Conservation (phyloP, 2,329 filamentous ascomycete genomes). For the Raffaelea arxii region DNA sequence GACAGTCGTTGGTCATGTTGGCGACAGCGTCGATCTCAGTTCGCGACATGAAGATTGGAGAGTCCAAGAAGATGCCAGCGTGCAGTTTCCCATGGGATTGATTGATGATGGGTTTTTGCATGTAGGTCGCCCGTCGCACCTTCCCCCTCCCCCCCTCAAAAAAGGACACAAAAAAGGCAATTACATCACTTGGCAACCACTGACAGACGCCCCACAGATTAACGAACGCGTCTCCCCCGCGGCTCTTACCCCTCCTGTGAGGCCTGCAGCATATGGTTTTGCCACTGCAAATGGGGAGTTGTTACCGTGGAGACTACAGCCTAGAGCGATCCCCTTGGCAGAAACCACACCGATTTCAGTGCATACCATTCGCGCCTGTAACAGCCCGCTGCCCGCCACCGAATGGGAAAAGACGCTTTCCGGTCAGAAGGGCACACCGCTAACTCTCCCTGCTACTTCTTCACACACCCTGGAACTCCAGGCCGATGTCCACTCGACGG, state of each 20-base stretch:
- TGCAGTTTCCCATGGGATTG: constrained; percentile 17
- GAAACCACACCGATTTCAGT: constrained; percentile 16
- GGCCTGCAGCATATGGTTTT: constrained; percentile 19
- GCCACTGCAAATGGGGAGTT: constrained; percentile 27
- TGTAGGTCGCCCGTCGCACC: too few relatives aligned
- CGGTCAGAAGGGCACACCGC: not conserved
- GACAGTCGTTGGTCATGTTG: constrained; percentile 15
- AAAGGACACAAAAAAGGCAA: too few relatives aligned
- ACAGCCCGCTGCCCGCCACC: constrained; percentile 5
- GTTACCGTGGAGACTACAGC: constrained; percentile 26
- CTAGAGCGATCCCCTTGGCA: constrained; percentile 26
- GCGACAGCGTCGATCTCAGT: constrained; percentile 7
- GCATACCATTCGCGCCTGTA: constrained; percentile 15
- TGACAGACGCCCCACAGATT: too few relatives aligned
- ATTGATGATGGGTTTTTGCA: constrained; percentile 31
- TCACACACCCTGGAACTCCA: constrained; percentile 16
- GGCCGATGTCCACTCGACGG: constrained; percentile 18
- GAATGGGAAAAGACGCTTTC: constrained; percentile 12
- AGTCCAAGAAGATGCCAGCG: constrained; percentile 16
- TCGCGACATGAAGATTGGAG: constrained; percentile 14
- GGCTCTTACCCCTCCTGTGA: not conserved
- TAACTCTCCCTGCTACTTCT: constrained; percentile 10
- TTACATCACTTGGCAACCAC: too few relatives aligned
- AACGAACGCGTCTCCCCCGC: constrained; percentile 13
- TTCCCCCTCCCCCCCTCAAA: too few relatives aligned